Conservation (phyloP, 371 early-diverging fungal species). For the Mortierella sp. region DNA sequence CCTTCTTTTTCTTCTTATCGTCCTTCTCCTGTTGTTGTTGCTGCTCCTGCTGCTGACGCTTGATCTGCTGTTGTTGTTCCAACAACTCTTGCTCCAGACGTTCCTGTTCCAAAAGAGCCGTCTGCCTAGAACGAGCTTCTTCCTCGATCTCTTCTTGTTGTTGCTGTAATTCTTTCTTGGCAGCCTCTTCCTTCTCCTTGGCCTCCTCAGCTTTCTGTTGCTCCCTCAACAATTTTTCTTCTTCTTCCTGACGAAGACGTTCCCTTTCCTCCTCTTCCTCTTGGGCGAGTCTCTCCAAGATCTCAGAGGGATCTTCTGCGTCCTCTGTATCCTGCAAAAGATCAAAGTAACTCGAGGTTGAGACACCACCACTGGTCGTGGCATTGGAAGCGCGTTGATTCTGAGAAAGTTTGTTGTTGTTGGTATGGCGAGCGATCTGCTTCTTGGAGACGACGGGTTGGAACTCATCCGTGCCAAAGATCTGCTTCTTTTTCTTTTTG, state of each 20-base stretch:
- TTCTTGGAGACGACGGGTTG: constrained; percentile 54
- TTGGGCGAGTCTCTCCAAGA: constrained; percentile 26
- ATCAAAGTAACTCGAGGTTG: constrained; percentile 54
- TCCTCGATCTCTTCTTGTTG: constrained; percentile 12
- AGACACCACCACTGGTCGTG: too few relatives aligned
- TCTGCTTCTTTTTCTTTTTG: constrained; percentile 54
- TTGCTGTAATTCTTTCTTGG: neutral
- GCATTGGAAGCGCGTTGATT: too few relatives aligned
- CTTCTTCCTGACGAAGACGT: constrained; percentile 22
- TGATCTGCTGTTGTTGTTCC: constrained; percentile 25
- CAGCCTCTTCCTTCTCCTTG: constrained; percentile 8
- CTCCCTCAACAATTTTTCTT: constrained; percentile 9
- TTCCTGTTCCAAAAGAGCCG: too few relatives aligned
- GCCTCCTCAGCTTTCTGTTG: constrained; percentile 12
- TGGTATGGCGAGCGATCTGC: constrained; percentile 46
- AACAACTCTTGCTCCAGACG: constrained; percentile 15
- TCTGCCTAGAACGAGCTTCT: constrained; percentile 1
- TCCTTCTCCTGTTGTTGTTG: constrained; percentile 3
- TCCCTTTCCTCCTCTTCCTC: constrained; percentile 36
- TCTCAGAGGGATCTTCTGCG: constrained; percentile 36
- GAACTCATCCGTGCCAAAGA: constrained; percentile 55
- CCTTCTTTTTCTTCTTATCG: constrained; percentile 16
- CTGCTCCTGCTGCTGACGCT: constrained; percentile 16
- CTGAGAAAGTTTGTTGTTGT: too few relatives aligned
- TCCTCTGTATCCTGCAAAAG: constrained; percentile 48